Evolutionary conservation across 106 monocot genomes (phyloP).

Genomic region (Dendrobium officinale): DNA sequence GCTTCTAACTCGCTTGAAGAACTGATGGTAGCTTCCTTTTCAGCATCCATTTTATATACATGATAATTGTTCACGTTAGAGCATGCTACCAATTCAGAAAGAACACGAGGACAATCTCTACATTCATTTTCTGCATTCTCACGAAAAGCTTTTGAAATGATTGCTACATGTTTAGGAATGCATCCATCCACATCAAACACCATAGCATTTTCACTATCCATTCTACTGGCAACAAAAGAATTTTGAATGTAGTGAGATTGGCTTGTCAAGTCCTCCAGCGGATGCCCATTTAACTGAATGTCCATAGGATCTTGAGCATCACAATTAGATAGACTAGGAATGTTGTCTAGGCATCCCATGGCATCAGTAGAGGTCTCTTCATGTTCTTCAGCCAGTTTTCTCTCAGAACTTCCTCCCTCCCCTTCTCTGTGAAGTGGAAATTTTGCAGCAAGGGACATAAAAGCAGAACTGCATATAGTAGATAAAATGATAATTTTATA

Average conservation of each 20-base stretch:
- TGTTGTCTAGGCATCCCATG: background rate
- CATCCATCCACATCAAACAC: background rate
- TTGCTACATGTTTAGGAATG: background rate
- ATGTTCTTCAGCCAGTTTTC: background rate
- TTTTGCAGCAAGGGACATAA: conserved; percentile 18
- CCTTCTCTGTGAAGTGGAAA: conserved; percentile 6
- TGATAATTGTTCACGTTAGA: background rate
- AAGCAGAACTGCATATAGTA: conserved; percentile 14
- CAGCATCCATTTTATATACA: background rate
- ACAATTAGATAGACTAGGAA: background rate
- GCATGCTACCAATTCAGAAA: background rate
- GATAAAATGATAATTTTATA: background rate
- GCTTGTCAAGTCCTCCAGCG: background rate
- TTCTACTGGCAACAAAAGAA: background rate
- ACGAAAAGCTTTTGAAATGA: background rate
- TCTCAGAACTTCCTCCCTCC: background rate
- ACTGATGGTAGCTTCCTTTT: background rate
- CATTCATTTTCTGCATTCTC: background rate
- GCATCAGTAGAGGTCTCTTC: background rate
- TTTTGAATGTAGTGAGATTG: background rate
- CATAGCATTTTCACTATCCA: conserved; percentile 1
- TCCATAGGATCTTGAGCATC: conserved; percentile 8
- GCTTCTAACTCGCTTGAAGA: background rate
- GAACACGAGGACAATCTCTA: background rate
- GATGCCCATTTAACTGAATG: background rate